Evolutionary conservation across 768 basidiomycete species (phyloP).

Genomic region (Paxillus ammoniavirescens): DNA sequence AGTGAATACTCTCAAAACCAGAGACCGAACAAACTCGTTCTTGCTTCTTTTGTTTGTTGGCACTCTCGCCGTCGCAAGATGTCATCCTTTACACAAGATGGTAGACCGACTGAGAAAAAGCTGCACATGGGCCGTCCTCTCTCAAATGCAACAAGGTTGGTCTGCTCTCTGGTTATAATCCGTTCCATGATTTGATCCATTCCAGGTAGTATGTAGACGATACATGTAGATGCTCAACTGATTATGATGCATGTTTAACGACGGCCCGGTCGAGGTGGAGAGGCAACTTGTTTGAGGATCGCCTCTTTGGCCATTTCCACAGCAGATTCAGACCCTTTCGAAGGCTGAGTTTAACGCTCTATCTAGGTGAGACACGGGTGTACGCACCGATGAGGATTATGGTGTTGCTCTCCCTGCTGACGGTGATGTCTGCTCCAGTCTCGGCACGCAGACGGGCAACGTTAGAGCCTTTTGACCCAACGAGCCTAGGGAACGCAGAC

Average conservation of each 20-base stretch:
- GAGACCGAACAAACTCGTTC: no score
- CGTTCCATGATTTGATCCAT: slow-evolving; percentile 12
- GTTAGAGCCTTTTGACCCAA: slow-evolving; percentile 89
- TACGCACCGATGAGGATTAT: slow-evolving; percentile 83
- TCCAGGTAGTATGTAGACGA: slow-evolving; percentile 25
- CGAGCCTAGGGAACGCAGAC: slow-evolving; percentile 87
- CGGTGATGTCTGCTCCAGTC: slow-evolving; percentile 90
- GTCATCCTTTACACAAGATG: no score
- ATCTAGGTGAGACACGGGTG: not conserved
- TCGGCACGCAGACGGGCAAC: slow-evolving; percentile 84
- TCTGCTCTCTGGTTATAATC: not conserved
- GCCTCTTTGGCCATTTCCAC: slow-evolving; percentile 75
- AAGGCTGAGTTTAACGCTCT: slow-evolving; percentile 5
- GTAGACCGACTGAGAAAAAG: no score
- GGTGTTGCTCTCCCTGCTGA: slow-evolving; percentile 82
- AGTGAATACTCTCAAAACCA: no score
- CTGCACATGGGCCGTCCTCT: no score
- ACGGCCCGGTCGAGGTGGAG: slow-evolving; percentile 19
- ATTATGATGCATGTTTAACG: slow-evolving; percentile 15
- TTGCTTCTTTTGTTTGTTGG: no score
- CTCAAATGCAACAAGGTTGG: no score
- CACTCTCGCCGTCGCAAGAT: no score
- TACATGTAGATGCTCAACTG: slow-evolving; percentile 24
- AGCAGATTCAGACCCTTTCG: slow-evolving; percentile 63
- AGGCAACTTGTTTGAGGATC: slow-evolving; percentile 59